Evolutionary conservation across 2,329 filamentous ascomycete species (phyloP).

Genomic region (Sclerotinia subarctica): DNA sequence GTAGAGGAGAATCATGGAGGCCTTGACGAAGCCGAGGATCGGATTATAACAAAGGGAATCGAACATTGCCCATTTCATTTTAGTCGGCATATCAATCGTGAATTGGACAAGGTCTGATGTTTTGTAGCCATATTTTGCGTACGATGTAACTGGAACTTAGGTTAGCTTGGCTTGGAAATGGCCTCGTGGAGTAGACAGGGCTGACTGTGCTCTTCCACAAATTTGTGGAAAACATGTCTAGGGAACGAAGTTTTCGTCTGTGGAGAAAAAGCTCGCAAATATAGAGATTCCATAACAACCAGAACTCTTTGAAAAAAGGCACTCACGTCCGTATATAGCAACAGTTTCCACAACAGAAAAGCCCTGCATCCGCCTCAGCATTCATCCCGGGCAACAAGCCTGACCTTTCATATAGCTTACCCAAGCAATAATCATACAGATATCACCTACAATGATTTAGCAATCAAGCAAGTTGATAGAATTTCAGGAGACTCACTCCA

Average conservation of each 20-base stretch:
- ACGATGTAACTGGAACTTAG: conserved; percentile 22
- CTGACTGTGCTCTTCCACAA: neutral
- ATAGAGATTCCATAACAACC: neutral
- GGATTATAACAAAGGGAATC: conserved; percentile 43
- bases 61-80: conserved; percentile 32
- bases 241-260: neutral
- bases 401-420: conserved; percentile 6
- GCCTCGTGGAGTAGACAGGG: neutral
- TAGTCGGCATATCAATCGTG: neutral
- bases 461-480: neutral
- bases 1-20: conserved; percentile 46
- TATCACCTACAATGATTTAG: conserved; percentile 22
- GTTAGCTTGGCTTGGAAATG: neutral
- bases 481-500: conserved; percentile 22
- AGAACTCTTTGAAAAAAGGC: neutral
- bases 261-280: neutral
- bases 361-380: conserved; percentile 20
- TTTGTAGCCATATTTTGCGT: conserved; percentile 28
- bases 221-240: neutral
- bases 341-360: conserved; percentile 14
- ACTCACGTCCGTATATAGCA: conserved; percentile 17
- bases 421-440: conserved; percentile 26
- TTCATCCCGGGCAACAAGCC: conserved; percentile 12
- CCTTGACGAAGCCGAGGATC: conserved; percentile 46
- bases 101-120: conserved; percentile 16